phyloP scores from a whole-genome alignment of 1,284 basidiomycete species.

The Mycosarcoma mackinlayi region DNA sequence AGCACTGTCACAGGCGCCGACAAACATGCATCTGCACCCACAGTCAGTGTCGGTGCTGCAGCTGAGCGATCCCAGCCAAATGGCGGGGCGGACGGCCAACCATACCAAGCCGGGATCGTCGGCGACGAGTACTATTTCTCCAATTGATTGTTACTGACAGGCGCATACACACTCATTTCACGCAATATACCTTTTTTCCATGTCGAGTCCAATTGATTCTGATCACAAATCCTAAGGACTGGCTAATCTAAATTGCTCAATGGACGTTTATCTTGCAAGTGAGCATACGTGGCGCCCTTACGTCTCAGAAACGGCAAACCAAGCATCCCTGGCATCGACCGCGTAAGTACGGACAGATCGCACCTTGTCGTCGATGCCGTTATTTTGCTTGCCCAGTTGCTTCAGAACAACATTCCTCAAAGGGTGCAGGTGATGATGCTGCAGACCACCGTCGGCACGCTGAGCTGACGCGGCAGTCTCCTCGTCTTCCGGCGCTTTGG shows the following conservation, averaged over 20 bases:
- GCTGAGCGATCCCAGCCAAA: neutral
- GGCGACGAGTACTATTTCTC: conserved; percentile 45
- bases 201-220: no score
- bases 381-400: conserved; percentile 72
- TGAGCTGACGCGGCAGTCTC: conserved; percentile 72
- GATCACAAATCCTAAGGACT: no score
- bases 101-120: conserved; percentile 1
- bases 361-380: conserved; percentile 60
- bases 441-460: conserved; percentile 9
- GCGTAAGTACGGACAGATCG: conserved; percentile 51
- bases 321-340: conserved; percentile 61
- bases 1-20: conserved; percentile 25
- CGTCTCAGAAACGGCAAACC: conserved; percentile 46
- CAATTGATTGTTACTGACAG: conserved; percentile 1
- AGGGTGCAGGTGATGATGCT: conserved; percentile 36
- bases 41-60: neutral
- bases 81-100: neutral
- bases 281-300: neutral
- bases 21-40: neutral
- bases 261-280: no score
- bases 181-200: no score
- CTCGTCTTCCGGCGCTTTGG: conserved; percentile 80
- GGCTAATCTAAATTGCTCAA: no score
- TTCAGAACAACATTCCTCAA: conserved; percentile 73
- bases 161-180: neutral